Evolutionary conservation across 768 basidiomycete species (phyloP).

Genomic region (Rhizopogon roseolus): DNA sequence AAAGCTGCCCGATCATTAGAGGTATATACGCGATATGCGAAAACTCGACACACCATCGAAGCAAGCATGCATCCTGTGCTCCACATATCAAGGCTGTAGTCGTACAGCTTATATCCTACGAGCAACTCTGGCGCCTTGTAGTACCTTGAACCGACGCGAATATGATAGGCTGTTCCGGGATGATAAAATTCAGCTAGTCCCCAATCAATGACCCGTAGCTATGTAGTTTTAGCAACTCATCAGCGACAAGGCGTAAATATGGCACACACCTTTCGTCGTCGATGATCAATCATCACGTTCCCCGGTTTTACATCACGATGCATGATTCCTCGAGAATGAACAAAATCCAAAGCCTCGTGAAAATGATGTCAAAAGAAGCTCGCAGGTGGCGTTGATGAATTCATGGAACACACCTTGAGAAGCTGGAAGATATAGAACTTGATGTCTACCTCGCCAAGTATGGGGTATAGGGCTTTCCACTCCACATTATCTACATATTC

Average conservation of each 20-base stretch:
- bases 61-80: slow-evolving; percentile 73
- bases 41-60: slow-evolving; percentile 50
- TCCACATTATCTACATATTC: slow-evolving; percentile 67
- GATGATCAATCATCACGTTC: slow-evolving; percentile 73
- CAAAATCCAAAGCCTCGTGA: slow-evolving; percentile 56
- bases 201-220: slow-evolving; percentile 68
- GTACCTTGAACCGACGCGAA: slow-evolving; percentile 66
- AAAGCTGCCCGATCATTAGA: slow-evolving; percentile 40
- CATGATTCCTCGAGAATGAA: slow-evolving; percentile 70
- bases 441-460: slow-evolving; percentile 59
- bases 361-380: slow-evolving; percentile 1
- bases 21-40: not conserved
- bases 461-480: slow-evolving; percentile 55
- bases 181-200: slow-evolving; percentile 77
- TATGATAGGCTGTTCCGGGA: slow-evolving; percentile 64
- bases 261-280: slow-evolving; percentile 47
- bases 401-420: slow-evolving; percentile 36
- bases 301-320: slow-evolving; percentile 65
- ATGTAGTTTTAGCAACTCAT: not conserved
- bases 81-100: slow-evolving; percentile 73
- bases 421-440: slow-evolving; percentile 66
- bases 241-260: not conserved
- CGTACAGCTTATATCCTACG: slow-evolving; percentile 68
- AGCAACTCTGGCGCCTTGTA: slow-evolving; percentile 73
- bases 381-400: not conserved